These are phyloP conservation scores for Porpolomopsis calyptriformis DNA, from an alignment of 768 basidiomycete genomes.

Conservation along the genomic window DNA sequence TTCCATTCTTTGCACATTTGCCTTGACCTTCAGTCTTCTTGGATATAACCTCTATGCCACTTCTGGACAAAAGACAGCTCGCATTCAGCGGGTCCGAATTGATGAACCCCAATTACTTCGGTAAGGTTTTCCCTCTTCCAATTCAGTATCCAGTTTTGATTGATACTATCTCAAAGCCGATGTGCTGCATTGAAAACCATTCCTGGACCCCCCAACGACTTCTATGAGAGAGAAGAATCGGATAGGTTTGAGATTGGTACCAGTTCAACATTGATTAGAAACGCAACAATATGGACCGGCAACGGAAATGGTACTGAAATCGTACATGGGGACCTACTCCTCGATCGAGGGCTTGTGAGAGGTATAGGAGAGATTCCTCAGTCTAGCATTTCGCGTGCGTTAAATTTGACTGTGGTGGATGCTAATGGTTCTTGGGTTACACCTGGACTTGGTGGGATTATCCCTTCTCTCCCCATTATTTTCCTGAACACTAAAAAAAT, in stretches of 20 bases:
- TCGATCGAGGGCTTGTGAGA: slow-evolving; percentile 57
- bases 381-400: slow-evolving; percentile 23
- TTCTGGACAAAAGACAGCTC: background rate
- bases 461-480: slow-evolving; percentile 12
- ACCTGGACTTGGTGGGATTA: slow-evolving; percentile 46
- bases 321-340: slow-evolving; percentile 52
- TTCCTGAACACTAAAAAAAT: slow-evolving; percentile 20
- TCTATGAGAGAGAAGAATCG: slow-evolving; percentile 36
- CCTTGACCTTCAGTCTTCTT: slow-evolving; percentile 11
- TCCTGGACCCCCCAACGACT: slow-evolving; percentile 31
- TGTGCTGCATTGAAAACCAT: slow-evolving; percentile 44
- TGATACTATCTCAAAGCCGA: slow-evolving; percentile 12
- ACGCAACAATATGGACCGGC: slow-evolving; percentile 61
- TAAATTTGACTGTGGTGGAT: slow-evolving; percentile 45
- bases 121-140: background rate
- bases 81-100: background rate
- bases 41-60: background rate
- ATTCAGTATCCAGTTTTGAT: background rate
- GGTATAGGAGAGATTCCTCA: slow-evolving; percentile 44
- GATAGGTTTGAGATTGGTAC: slow-evolving; percentile 63
- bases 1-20: slow-evolving; percentile 8
- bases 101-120: background rate
- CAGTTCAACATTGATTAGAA: slow-evolving; percentile 54
- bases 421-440: slow-evolving; percentile 61
- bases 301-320: slow-evolving; percentile 42